Evolutionary conservation across 1,139 yeast genomes (phyloP), one percentile per base, ranked within the genome.

Genomic region (Geotrichum histeridarum): DNA sequence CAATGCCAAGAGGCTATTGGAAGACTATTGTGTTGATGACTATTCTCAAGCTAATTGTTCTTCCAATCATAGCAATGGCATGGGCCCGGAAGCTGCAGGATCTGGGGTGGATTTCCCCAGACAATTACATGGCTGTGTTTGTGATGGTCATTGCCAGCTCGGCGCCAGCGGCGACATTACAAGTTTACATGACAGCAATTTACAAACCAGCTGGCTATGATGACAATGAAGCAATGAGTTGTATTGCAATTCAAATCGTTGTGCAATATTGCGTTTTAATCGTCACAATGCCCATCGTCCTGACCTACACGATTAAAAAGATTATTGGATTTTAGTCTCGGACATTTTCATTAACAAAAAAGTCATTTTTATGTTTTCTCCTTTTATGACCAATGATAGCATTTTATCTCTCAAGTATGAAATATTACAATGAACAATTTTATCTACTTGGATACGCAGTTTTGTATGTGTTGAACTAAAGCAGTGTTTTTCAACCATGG

Each of bases 141-240:
- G 84, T 90, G 14, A 79, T 87, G 64, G 85, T 86, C 17, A 75
- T 90, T 48, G 82, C 85, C 18, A 85, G 82, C 67, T 89, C 94
- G 0, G 77, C 88, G 56, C 97, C 97, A 0, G 84, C 86, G 58
- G 95, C 96, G 0, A 90, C 97, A 0, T 79, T 90, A 1, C 79
- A 88, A 62, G 83, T 90, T 18, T 89, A 88, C 66, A 76, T 90
- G 59, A 88, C 96, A 2, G 91, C 95, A 4, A 83, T 87, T 65
- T 87, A 83, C 68, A 83, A 93, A 1, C 81, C 86, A 0, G 81
- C 77, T 1, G 78, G 76, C 3, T 22, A 3, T 18, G 63, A 64
- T 30, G 68, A 66, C 27, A 84, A 84, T 64, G 64, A 82, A 9
- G 95, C 88, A 68, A 83, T 90, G 84, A 95, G 90, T 64, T 84